phyloP scores from a whole-genome alignment of 2,329 filamentous ascomycete genomes.

The Knufia fluminis region DNA sequence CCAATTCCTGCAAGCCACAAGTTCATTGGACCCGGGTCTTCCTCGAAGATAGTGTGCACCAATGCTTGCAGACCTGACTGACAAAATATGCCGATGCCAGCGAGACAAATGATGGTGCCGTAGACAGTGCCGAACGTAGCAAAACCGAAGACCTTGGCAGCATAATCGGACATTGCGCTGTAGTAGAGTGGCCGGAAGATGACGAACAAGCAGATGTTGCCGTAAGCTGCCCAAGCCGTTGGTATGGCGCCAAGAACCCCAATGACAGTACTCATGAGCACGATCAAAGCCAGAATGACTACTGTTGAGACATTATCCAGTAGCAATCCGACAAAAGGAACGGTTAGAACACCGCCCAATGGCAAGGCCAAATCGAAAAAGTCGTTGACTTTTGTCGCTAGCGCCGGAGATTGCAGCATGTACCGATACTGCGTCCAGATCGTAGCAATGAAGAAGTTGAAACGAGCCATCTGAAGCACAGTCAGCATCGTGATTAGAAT shows the following conservation, averaged over 20 bases:
- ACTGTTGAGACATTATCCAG: constrained; percentile 70
- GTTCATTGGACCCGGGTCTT: constrained; percentile 72
- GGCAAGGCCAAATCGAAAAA: constrained; percentile 80
- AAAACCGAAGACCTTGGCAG: constrained; percentile 87
- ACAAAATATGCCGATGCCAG: constrained; percentile 72
- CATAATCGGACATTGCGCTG: constrained; percentile 81
- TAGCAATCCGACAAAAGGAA: constrained; percentile 73
- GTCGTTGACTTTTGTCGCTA: constrained; percentile 62
- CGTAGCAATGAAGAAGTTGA: constrained; percentile 85
- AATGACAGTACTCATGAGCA: constrained; percentile 61
- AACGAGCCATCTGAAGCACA: constrained; percentile 61
- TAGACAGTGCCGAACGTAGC: constrained; percentile 86
- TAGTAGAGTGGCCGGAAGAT: constrained; percentile 85
- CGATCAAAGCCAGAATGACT: constrained; percentile 59
- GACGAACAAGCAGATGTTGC: constrained; percentile 74
- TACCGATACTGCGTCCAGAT: constrained; percentile 71
- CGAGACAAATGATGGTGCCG: constrained; percentile 77
- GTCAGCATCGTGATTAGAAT: constrained; percentile 72
- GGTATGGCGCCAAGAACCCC: constrained; percentile 69
- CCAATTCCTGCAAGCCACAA: constrained; percentile 55
- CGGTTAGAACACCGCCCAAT: constrained; percentile 66
- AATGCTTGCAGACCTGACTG: constrained; percentile 72
- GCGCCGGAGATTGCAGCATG: constrained; percentile 54
- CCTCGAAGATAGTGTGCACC: constrained; percentile 61
- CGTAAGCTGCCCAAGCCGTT: constrained; percentile 59